Evolutionary conservation across 2,329 filamentous ascomycete species (phyloP).

Genomic region (Diaporthe vexans): DNA sequence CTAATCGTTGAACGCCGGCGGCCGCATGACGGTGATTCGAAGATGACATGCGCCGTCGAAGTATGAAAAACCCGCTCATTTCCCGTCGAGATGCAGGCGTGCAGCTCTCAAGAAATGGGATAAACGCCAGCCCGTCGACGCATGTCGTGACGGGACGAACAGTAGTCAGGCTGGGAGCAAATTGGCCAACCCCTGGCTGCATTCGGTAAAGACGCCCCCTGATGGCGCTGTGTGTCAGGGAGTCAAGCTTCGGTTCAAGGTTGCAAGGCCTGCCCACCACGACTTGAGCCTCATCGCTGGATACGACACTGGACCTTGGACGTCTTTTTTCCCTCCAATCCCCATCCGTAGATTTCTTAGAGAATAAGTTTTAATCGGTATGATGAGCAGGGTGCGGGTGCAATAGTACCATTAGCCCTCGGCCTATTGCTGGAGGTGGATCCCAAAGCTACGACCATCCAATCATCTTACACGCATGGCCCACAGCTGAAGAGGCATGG

Average conservation of each 20-base stretch:
- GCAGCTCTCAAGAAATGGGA: not conserved
- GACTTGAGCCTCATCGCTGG: constrained; percentile 22
- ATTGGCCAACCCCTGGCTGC: not conserved
- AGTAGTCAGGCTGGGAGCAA: not conserved
- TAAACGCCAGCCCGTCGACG: not conserved
- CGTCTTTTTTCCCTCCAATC: constrained; percentile 14
- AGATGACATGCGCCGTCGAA: constrained; percentile 1
- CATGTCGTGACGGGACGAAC: constrained; percentile 5
- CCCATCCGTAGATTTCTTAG: not conserved
- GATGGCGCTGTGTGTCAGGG: constrained; percentile 15
- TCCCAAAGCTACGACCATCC: not conserved
- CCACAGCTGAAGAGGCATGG: not conserved
- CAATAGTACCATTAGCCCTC: not conserved
- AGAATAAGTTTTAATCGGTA: too few relatives aligned
- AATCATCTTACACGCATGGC: constrained; percentile 41
- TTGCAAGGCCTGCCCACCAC: constrained; percentile 9
- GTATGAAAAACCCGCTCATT: not conserved
- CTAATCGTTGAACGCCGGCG: not conserved
- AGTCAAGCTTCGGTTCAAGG: constrained; percentile 38
- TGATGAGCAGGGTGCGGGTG: not conserved
- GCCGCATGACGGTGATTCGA: constrained; percentile 2
- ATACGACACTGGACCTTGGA: not conserved
- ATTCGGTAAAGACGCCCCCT: constrained; percentile 24
- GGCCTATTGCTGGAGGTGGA: not conserved
- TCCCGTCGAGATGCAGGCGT: not conserved